Base-by-base conservation (phyloP, 495 filamentous ascomycete genomes). In the Aspergillus sclerotioniger region DNA sequence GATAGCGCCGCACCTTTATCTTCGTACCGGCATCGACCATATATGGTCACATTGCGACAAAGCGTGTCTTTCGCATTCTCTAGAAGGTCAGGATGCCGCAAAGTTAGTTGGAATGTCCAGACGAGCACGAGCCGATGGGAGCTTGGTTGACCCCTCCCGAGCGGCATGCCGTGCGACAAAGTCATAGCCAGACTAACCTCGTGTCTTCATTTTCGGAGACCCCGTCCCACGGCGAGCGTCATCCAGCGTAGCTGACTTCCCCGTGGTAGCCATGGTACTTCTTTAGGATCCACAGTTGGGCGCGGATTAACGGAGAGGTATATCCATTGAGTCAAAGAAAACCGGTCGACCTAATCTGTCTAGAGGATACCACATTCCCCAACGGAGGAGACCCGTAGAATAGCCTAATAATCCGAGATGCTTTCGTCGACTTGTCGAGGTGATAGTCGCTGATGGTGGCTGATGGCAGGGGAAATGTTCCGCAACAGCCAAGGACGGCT, bases 21-120 rank as follows among this genome's bases (percentile, higher is more conserved):
- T 73, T 94, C 88, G 72, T 89, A 96, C 51, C 90, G 87, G 71
- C 93, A 98, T 69, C 92, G 87, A 29, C 93, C 93, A 71, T 96
- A 96, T 58, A 98, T 96, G 37, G 90, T 83, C 12, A 98, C 86
- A 71, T 98, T 96, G 61, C 92, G 86, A 75, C 93, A 98, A 25
- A 94, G 79, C 0, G 90, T 96, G 63, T 93, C 91, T 72, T 92
- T 96, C 54, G 87, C 77, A 66, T 84, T 84, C 66, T 87, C 85
- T 87, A 56, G 21, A 28, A 57, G 46, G 47, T 52, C 43, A 16
- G 29, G 28, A 50, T 44, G 63, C 9, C 60, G 62, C 55, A 41
- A 41, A 28, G 39, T 62, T 29, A 56, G 56, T 33, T 28, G 19
- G 33, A 19, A 10, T 16, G 48, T 13, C 50, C 31, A 53, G 37